Evolutionary conservation across 768 basidiomycete species (phyloP), one percentile per base, ranked within the genome.

Genomic region (Xanthoconium purpureum): DNA sequence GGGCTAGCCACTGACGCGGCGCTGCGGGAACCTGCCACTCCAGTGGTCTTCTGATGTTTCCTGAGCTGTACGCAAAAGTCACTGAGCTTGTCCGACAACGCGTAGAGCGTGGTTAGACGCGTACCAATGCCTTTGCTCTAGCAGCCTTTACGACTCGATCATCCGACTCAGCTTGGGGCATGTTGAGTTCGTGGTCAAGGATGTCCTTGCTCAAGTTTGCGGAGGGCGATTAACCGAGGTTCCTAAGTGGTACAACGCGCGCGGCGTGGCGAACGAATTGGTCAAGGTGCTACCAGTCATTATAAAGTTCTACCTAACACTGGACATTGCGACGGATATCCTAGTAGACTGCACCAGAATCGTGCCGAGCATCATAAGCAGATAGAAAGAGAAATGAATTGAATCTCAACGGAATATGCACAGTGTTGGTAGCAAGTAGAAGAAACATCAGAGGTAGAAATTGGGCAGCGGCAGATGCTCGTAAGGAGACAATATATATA

Each of bases 121-220:
- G 55, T 69, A 92, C 91, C 83, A 94, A 66, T 47, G 88, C 90
- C 71, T 88, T 90, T 53, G 88, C 91, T 59, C 91, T 83, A 3
- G 91, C 91, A 53, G 91, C 83, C 73, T 88, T 91, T 15, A 83
- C 84, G 51, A 89, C 88, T 58, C 91, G 83, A 58, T 93, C 91
- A 49, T 80, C 79, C 5, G 24, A 7, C 64, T 90, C 90, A 28
- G 84, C 79, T 83, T 66, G 59, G 30, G 60, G 62, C 61, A 64
- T 71, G 59, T 50, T 29, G 45, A 49, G 29, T 33, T 30, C 15
- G 47, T 50, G 28, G 47, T 49, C 42, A 40, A 52, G 55, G 42
- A 48, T 55, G 51, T 47, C 43, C 51, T 42, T 40, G 47, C n/a
- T 35, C 32, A 46, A 54, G 50, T 52, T 49, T 12, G 52, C 30